These are phyloP conservation scores for Pestalotiopsis sp. DNA, from an alignment of 2,329 filamentous ascomycete genomes.

Conservation along the genomic window DNA sequence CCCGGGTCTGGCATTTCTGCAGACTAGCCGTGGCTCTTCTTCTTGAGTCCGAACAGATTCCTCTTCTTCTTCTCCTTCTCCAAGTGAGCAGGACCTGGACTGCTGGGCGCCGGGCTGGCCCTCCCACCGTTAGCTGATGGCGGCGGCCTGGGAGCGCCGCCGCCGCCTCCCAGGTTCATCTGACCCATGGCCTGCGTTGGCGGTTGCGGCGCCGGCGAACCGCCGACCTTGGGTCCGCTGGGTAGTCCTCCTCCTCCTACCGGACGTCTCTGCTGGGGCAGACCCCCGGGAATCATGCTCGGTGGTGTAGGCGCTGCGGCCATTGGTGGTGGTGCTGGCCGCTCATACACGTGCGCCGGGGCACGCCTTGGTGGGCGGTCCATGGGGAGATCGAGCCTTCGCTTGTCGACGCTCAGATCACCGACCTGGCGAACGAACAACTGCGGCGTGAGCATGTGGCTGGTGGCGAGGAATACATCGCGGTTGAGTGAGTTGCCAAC, in stretches of 20 bases:
- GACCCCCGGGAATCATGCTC: slow-evolving; percentile 30
- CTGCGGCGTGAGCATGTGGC: slow-evolving; percentile 88
- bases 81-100: slow-evolving; percentile 49
- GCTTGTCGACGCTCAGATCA: slow-evolving; percentile 76
- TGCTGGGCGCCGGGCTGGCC: slow-evolving; percentile 23
- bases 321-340: slow-evolving; percentile 54
- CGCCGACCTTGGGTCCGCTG: slow-evolving; percentile 32
- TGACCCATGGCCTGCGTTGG: slow-evolving; percentile 59
- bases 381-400: slow-evolving; percentile 77
- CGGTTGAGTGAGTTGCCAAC: slow-evolving; percentile 71
- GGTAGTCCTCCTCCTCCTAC: slow-evolving; percentile 36
- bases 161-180: slow-evolving; percentile 49
- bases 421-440: slow-evolving; percentile 82
- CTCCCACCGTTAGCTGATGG: slow-evolving; percentile 24
- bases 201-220: slow-evolving; percentile 33
- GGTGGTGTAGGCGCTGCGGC: slow-evolving; percentile 27
- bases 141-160: slow-evolving; percentile 15
- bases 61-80: slow-evolving; percentile 64
- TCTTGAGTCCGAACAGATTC: slow-evolving; percentile 63
- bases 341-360: slow-evolving; percentile 84
- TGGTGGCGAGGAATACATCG: slow-evolving; percentile 87
- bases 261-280: slow-evolving; percentile 31
- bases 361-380: slow-evolving; percentile 81
- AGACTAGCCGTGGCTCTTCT: slow-evolving; percentile 32
- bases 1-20: background rate